phyloP scores from a whole-genome alignment of 2,329 filamentous ascomycete species.

The Rugonectria rugulosa region DNA sequence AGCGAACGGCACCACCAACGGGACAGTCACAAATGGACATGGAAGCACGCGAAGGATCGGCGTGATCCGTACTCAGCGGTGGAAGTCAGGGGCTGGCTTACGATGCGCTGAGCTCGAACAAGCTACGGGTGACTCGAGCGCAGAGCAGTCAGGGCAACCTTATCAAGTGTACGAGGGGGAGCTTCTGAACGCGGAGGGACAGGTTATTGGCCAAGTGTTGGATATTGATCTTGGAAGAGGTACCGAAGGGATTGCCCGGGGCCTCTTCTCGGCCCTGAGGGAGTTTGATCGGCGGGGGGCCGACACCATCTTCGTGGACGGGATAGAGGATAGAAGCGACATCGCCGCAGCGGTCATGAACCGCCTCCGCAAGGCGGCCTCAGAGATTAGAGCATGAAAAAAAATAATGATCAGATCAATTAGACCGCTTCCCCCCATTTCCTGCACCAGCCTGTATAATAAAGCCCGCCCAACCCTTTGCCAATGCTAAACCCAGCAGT shows the following conservation, averaged over 20 bases:
- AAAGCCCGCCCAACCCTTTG: conserved; percentile 25
- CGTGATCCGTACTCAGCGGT: conserved; percentile 63
- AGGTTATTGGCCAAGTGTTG: conserved; percentile 56
- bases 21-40: conserved; percentile 28
- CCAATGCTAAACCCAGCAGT: conserved; percentile 33
- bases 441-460: conserved; percentile 38
- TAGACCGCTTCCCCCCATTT: conserved; percentile 33
- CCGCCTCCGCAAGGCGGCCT: conserved; percentile 79
- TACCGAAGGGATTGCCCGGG: conserved; percentile 79
- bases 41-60: conserved; percentile 50
- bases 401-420: conserved; percentile 38
- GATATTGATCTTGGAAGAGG: conserved; percentile 78
- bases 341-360: conserved; percentile 91
- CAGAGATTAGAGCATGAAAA: conserved; percentile 60
- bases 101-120: conserved; percentile 40
- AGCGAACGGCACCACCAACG: conserved; percentile 34
- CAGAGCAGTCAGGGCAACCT: conserved; percentile 40
- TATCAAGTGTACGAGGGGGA: conserved; percentile 53
- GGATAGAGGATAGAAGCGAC: conserved; percentile 79
- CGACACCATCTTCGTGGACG: conserved; percentile 89
- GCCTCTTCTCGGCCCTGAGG: conserved; percentile 85
- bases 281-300: conserved; percentile 83
- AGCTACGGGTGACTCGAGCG: conserved; percentile 25
- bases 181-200: conserved; percentile 44
- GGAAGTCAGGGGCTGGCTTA: conserved; percentile 56